Conservation (phyloP, 2,329 filamentous ascomycete genomes). For the Amylocarpus encephaloides region DNA sequence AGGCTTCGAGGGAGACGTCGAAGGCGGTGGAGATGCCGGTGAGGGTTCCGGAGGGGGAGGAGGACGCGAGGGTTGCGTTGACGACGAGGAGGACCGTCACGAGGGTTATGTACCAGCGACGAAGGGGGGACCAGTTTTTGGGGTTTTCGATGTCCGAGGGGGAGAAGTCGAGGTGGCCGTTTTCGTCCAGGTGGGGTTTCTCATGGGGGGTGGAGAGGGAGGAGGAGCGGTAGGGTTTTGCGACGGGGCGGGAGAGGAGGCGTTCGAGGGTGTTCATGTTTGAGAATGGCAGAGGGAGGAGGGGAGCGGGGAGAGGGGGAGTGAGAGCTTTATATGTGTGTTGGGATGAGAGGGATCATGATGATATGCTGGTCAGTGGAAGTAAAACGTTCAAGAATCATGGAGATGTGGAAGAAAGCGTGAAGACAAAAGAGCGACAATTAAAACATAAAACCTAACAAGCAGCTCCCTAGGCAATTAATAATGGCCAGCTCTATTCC, state of each 20-base stretch:
- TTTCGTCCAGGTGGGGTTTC: conserved; percentile 15
- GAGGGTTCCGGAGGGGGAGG: conserved; percentile 36
- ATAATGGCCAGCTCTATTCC: too few relatives aligned
- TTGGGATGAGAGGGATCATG: too few relatives aligned
- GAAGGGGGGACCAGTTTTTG: conserved; percentile 31
- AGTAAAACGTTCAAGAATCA: too few relatives aligned
- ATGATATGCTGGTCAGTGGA: too few relatives aligned
- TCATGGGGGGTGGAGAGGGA: conserved; percentile 8
- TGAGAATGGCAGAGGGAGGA: too few relatives aligned
- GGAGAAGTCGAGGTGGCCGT: conserved; percentile 35
- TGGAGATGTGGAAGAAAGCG: too few relatives aligned
- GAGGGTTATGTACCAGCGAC: conserved; percentile 37
- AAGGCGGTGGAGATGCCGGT: conserved; percentile 34
- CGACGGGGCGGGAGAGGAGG: conserved; percentile 24
- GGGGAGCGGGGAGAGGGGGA: too few relatives aligned
- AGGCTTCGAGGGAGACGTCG: conserved; percentile 33
- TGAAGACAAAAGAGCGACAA: too few relatives aligned
- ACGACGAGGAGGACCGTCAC: conserved; percentile 35
- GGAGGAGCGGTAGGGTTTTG: conserved; percentile 26
- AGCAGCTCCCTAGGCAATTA: too few relatives aligned
- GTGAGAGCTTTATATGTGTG: too few relatives aligned
- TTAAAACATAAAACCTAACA: too few relatives aligned
- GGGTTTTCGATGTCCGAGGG: conserved; percentile 40
- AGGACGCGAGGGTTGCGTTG: conserved; percentile 38
- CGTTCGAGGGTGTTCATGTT: background rate